phyloP scores from a whole-genome alignment of 495 filamentous ascomycete genomes.

The Beverwykella pulmonaria region DNA sequence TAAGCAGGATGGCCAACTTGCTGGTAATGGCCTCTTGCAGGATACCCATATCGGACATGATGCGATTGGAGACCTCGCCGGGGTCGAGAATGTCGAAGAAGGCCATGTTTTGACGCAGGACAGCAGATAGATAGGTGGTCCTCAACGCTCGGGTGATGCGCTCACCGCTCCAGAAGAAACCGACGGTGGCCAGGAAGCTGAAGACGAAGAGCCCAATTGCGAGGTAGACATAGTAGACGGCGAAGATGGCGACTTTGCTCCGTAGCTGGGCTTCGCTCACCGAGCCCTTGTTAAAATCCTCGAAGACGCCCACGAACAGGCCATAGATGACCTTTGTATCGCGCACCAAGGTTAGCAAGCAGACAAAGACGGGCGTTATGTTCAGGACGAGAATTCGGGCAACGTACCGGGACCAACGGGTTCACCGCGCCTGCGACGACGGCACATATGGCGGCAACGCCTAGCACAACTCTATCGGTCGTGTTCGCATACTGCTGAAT shows the following conservation, averaged over 20 bases:
- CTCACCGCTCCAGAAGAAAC: conserved; percentile 89
- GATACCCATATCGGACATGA: conserved; percentile 71
- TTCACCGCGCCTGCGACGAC: conserved; percentile 11
- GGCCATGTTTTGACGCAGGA: conserved; percentile 84
- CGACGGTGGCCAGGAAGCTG: conserved; percentile 75
- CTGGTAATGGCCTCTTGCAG: conserved; percentile 51
- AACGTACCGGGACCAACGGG: conserved; percentile 10
- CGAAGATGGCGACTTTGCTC: conserved; percentile 35
- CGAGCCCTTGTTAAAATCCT: conserved; percentile 1
- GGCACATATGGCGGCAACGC: conserved; percentile 12
- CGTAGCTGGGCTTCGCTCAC: background rate
- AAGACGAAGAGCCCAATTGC: conserved; percentile 81
- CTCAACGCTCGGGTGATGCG: conserved; percentile 82
- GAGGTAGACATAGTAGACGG: conserved; percentile 87
- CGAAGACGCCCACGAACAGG: conserved; percentile 11
- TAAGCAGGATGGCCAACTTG: conserved; percentile 39
- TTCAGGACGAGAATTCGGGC: conserved; percentile 1
- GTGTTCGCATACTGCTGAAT: conserved; percentile 9
- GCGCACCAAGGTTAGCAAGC: conserved; percentile 6
- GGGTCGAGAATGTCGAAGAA: conserved; percentile 89
- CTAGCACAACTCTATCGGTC: conserved; percentile 7
- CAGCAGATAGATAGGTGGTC: conserved; percentile 76
- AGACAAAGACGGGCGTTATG: background rate
- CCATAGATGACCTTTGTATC: conserved; percentile 18
- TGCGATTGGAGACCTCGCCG: conserved; percentile 87